A percentile compares a stretch with the other conserved stretches of the same genome.
Evolutionary conservation across 2,329 filamentous ascomycete species (phyloP).

Genomic region (Sporothrix luriei): DNA sequence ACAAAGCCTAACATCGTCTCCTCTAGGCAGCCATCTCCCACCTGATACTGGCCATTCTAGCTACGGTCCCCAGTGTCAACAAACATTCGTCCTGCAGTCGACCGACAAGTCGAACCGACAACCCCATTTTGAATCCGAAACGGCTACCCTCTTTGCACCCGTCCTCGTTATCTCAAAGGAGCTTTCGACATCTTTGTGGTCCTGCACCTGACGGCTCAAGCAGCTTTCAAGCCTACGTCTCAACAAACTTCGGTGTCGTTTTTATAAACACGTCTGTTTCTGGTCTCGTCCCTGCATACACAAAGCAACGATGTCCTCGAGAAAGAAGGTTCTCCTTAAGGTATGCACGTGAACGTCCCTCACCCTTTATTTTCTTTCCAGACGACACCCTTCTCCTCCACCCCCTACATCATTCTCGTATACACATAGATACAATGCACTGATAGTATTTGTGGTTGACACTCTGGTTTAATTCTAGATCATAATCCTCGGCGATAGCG

Average conservation of each 20-base stretch:
- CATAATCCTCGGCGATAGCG: constrained; percentile 98
- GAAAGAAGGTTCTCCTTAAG: constrained; percentile 91
- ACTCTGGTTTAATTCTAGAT: constrained; percentile 63
- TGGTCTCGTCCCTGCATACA: not conserved
- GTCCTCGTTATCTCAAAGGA: too few species aligned
- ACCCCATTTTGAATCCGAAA: not conserved
- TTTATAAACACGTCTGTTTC: not conserved
- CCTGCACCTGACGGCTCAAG: too few species aligned
- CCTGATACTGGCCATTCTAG: not conserved
- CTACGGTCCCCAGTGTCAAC: not conserved
- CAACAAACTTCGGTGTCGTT: not conserved
- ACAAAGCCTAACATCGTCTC: constrained; percentile 3
- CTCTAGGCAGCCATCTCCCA: constrained; percentile 1
- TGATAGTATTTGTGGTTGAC: not conserved
- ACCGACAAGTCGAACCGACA: not conserved
- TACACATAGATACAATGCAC: not conserved
- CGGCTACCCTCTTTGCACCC: too few species aligned
- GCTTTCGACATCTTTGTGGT: too few species aligned
- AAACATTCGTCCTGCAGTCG: not conserved
- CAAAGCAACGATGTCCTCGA: constrained; percentile 65
- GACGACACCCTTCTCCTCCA: not conserved
- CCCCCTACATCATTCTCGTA: not conserved
- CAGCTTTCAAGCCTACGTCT: not conserved
- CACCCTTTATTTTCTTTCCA: not conserved
- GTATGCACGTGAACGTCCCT: constrained; percentile 48